Evolutionary conservation across 2,329 filamentous ascomycete genomes (phyloP).

Genomic region (Alternaria hordeiaustralica): DNA sequence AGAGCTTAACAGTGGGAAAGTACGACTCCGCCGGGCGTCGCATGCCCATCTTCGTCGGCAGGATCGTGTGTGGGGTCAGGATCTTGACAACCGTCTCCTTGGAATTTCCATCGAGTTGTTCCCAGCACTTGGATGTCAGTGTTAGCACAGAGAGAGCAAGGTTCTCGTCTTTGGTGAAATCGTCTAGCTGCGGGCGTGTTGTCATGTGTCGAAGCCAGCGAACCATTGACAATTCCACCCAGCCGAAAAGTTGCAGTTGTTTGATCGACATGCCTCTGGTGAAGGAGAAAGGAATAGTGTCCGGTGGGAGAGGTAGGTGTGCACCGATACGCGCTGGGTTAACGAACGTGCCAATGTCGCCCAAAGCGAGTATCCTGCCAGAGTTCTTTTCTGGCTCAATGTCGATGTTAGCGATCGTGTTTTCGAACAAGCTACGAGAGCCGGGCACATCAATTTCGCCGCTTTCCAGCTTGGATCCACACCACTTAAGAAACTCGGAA

Average conservation of each 20-base stretch:
- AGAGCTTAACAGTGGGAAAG: slow-evolving; percentile 91
- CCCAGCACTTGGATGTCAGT: slow-evolving; percentile 89
- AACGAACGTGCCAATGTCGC: slow-evolving; percentile 76
- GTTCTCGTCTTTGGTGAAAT: slow-evolving; percentile 71
- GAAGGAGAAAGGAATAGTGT: slow-evolving; percentile 84
- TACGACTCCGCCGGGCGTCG: slow-evolving; percentile 84
- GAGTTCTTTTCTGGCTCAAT: slow-evolving; percentile 59
- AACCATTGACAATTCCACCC: slow-evolving; percentile 82
- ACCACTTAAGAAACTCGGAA: slow-evolving; percentile 83
- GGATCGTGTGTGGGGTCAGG: slow-evolving; percentile 72
- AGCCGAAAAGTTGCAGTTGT: slow-evolving; percentile 82
- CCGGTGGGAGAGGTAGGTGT: slow-evolving; percentile 79
- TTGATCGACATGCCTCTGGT: slow-evolving; percentile 71
- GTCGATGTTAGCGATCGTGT: slow-evolving; percentile 73
- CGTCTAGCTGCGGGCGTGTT: slow-evolving; percentile 63
- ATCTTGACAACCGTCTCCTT: slow-evolving; percentile 70
- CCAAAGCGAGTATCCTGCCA: slow-evolving; percentile 77
- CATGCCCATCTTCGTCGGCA: slow-evolving; percentile 94
- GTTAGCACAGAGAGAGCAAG: slow-evolving; percentile 80
- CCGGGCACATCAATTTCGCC: slow-evolving; percentile 74
- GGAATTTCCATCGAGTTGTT: slow-evolving; percentile 70
- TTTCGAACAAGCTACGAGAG: slow-evolving; percentile 74
- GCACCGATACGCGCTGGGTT: slow-evolving; percentile 79
- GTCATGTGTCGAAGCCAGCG: slow-evolving; percentile 83
- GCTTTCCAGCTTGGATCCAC: slow-evolving; percentile 72